Evolutionary conservation across 2,329 filamentous ascomycete genomes (phyloP), one percentile per base, ranked within the genome.

Genomic region (Elsinoe arachidis): DNA sequence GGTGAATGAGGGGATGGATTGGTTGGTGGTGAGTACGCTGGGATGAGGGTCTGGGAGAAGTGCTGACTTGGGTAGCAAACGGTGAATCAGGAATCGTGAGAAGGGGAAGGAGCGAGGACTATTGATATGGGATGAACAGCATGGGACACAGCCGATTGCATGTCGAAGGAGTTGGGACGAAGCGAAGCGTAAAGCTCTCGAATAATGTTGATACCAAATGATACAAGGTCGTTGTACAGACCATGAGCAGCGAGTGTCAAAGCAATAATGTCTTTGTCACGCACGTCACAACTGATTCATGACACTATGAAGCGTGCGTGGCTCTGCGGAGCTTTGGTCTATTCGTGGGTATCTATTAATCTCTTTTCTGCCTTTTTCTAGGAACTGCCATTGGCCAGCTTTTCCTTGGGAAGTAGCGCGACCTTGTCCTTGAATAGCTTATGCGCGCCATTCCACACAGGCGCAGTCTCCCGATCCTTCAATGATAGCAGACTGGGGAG

Each of bases 1-100:
- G 71, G 88, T 99, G 44, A 89, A 86, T 62, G 93, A 99, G 74
- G 93, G 93, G 60, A 99, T 99, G 93, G 93, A 99, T 74, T 99
- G 93, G 93, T 78, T 99, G 70, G 90, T 95, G 79, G 88, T 92
- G 74, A 74, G 79, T 79, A 21, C 5, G 2, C 38, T 56, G 17
- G 9, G n/a, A 21, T 7, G 11, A 23, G 4, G 14, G 10, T 23
- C 5, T 5, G 21, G 14, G 17, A 11, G 5, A 11, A 2, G 35
- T n/a, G 35, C 39, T 34, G 39, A 39, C 38, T 9, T 9, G n/a
- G 17, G 30, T 26, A 56, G 54, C 54, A 56, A 56, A 56, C 54
- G n/a, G 54, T 56, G 30, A 56, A 56, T 30, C 54, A 56, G 19
- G 54, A 56, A 33, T 43, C 54, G n/a, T 56, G 19, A 56, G 41